These are phyloP conservation scores for Leucosporidium creatinivorum DNA, from an alignment of 768 basidiomycete species.

Conservation along the genomic window DNA sequence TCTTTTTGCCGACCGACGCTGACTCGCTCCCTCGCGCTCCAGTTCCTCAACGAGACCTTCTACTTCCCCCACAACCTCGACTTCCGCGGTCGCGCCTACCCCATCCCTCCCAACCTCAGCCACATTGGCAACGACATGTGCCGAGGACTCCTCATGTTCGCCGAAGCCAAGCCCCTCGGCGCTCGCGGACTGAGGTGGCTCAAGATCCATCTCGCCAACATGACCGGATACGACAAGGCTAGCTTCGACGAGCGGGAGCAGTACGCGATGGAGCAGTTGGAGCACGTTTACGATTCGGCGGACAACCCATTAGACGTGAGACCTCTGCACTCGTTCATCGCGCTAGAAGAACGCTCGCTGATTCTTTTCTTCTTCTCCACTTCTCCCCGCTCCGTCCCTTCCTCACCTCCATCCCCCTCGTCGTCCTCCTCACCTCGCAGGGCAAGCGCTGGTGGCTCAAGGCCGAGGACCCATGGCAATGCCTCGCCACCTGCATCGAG, in stretches of 20 bases:
- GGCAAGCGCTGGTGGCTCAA: conserved; percentile 78
- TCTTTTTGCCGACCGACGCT: conserved; percentile 9
- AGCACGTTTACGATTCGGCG: conserved; percentile 74
- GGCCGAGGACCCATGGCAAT: conserved; percentile 97
- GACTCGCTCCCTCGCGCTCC: conserved; percentile 1
- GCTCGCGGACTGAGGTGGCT: conserved; percentile 83
- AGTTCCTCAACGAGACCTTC: conserved; percentile 81
- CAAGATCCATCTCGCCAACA: conserved; percentile 86
- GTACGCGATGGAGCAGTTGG: conserved; percentile 65
- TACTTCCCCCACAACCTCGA: conserved; percentile 95
- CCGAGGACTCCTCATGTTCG: conserved; percentile 78
- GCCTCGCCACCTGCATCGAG: conserved; percentile 85
- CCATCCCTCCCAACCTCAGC: conserved; percentile 87
- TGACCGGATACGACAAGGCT: conserved; percentile 90
- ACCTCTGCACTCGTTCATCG: conserved; percentile 7
- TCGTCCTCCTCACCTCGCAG: conserved; percentile 41
- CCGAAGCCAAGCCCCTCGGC: conserved; percentile 68
- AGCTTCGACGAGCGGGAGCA: conserved; percentile 84
- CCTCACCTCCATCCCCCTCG: background rate
- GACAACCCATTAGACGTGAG: conserved; percentile 66
- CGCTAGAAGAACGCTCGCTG: conserved; percentile 6
- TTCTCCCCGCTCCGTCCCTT: background rate
- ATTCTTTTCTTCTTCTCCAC: too few relatives aligned
- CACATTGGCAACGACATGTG: conserved; percentile 88
- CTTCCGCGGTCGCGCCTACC: conserved; percentile 95